Conservation (phyloP, 2,329 filamentous ascomycete species). For the Clathrospora elynae region DNA sequence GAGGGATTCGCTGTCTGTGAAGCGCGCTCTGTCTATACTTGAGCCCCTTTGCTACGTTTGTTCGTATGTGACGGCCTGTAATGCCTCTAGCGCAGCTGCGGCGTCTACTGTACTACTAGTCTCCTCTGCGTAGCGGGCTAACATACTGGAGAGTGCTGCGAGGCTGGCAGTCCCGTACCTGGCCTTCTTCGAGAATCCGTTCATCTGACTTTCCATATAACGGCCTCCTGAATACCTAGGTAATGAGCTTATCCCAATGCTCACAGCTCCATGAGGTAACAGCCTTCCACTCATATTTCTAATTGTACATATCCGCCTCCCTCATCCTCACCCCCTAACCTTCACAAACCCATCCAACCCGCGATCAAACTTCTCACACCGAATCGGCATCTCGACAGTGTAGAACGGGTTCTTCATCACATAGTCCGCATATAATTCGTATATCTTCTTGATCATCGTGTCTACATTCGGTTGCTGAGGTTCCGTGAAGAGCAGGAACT, state of each 20-base stretch:
- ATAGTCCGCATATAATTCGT: conserved; percentile 94
- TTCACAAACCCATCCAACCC: conserved; percentile 81
- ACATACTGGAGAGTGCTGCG: neutral
- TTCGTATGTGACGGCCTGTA: too few relatives aligned
- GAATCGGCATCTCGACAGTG: conserved; percentile 94
- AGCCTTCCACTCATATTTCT: neutral
- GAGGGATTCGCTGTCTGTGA: too few relatives aligned
- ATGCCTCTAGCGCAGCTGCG: conserved; percentile 36
- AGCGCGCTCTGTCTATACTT: too few relatives aligned
- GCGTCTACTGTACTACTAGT: conserved; percentile 34
- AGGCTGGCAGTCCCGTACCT: too few relatives aligned
- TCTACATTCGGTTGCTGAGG: conserved; percentile 86
- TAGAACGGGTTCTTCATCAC: conserved; percentile 99
- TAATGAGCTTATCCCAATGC: too few relatives aligned
- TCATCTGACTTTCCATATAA: too few relatives aligned
- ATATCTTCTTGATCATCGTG: conserved; percentile 79
- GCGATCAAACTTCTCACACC: conserved; percentile 93
- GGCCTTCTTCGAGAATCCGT: too few relatives aligned
- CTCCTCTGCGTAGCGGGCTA: neutral
- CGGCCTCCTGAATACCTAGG: too few relatives aligned
- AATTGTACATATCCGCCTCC: neutral
- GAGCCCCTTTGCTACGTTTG: too few relatives aligned
- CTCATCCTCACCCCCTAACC: conserved; percentile 38
- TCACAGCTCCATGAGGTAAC: too few relatives aligned
- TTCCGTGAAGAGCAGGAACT: conserved; percentile 95